phyloP scores from a whole-genome alignment of 208 protist genomes.

The Trypanosoma mega region DNA sequence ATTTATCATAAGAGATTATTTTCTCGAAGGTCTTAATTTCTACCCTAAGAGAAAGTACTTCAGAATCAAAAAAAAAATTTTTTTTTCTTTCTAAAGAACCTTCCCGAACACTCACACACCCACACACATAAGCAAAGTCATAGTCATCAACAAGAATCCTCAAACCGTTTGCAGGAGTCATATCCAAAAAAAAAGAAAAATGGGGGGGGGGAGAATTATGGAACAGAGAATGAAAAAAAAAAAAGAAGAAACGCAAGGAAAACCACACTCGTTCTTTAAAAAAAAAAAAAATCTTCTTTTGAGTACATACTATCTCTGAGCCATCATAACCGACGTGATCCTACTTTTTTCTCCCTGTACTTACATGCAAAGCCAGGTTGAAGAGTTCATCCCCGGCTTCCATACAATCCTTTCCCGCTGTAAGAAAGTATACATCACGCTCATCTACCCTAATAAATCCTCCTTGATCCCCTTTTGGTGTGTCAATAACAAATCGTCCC shows the following conservation, averaged over 20 bases:
- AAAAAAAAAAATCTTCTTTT: conserved; percentile 6
- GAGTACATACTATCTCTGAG: not conserved
- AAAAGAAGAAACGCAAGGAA: conserved; percentile 16
- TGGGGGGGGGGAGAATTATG: not conserved
- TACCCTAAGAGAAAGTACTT: too few species aligned
- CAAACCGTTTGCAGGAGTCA: too few species aligned
- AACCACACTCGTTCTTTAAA: too few species aligned
- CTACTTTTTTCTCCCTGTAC: conserved; percentile 24
- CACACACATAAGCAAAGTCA: too few species aligned
- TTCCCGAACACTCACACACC: too few species aligned
- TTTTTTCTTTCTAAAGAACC: too few species aligned
- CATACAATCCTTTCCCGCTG: conserved; percentile 58
- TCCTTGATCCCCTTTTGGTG: conserved; percentile 61
- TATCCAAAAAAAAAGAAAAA: conserved; percentile 1
- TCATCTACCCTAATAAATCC: conserved; percentile 85
- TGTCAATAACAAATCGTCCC: conserved; percentile 73
- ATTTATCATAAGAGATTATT: too few species aligned
- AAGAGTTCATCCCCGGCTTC: conserved; percentile 81
- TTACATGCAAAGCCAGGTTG: conserved; percentile 69
- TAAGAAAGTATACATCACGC: conserved; percentile 74
- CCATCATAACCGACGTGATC: not conserved
- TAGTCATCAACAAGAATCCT: too few species aligned
- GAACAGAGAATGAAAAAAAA: conserved; percentile 15
- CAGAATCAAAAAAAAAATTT: too few species aligned
- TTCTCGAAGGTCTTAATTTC: too few species aligned